Evolutionary conservation across 2,329 filamentous ascomycete species (phyloP).

Genomic region (Alternaria infectoria): DNA sequence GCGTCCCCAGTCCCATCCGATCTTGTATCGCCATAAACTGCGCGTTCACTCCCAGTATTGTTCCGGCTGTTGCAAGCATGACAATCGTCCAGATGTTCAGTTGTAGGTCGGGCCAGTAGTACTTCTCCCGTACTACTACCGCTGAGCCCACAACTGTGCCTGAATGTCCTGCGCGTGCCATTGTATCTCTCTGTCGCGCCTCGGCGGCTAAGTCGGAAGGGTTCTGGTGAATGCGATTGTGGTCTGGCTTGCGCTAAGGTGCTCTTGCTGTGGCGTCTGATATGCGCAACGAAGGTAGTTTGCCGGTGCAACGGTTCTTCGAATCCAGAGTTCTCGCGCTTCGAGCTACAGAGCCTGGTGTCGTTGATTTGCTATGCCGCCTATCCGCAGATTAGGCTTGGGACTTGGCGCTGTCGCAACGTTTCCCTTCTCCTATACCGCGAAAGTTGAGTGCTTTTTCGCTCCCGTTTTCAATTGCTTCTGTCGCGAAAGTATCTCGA

Average conservation of each 20-base stretch:
- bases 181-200: constrained; percentile 19
- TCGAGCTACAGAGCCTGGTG: background rate
- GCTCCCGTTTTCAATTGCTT: background rate
- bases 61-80: constrained; percentile 64
- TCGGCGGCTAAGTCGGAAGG: background rate
- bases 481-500: background rate
- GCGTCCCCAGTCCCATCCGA: constrained; percentile 61
- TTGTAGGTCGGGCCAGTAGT: constrained; percentile 70
- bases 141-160: constrained; percentile 46
- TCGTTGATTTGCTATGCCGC: constrained; percentile 9
- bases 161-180: constrained; percentile 45
- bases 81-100: constrained; percentile 70
- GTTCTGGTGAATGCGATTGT: background rate
- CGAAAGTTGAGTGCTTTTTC: background rate
- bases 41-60: constrained; percentile 65
- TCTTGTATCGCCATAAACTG: constrained; percentile 66
- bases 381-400: constrained; percentile 10
- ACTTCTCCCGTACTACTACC: constrained; percentile 58
- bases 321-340: background rate
- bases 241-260: background rate
- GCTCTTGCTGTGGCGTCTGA: background rate
- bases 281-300: background rate
- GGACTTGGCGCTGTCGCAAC: constrained; percentile 20
- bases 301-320: background rate
- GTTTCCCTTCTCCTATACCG: background rate